Percentiles rank a stretch among this genome's conserved stretches.
These are phyloP conservation scores for Physaria fendleri DNA, from an alignment of 345 rosid species.

Conservation along the genomic window DNA sequence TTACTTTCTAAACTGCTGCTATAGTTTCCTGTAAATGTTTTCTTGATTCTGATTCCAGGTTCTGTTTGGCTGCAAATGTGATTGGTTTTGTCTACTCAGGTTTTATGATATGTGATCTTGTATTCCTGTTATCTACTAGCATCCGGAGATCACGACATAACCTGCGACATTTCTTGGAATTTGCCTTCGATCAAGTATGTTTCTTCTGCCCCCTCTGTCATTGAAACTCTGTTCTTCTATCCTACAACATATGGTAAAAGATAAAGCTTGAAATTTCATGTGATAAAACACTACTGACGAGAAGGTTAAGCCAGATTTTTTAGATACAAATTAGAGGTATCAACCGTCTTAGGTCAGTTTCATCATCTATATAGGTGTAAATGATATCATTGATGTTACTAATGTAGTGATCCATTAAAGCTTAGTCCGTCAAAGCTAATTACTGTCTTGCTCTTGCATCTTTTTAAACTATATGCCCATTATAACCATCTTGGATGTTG, in stretches of 20 bases:
- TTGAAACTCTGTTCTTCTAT: not conserved
- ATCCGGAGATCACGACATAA: slow-evolving; percentile 30
- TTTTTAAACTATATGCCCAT: too few relatives aligned
- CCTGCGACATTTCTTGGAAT: slow-evolving; percentile 58
- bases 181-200: slow-evolving; percentile 70
- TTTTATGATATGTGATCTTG: slow-evolving; percentile 52
- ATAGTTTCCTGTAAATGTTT: too few relatives aligned
- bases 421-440: not conserved
- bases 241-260: too few relatives aligned
- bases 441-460: too few relatives aligned
- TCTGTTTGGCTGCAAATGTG: slow-evolving; percentile 62
- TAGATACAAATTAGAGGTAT: too few relatives aligned
- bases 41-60: slow-evolving; percentile 54
- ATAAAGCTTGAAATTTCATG: not conserved
- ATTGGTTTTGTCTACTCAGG: slow-evolving; percentile 73
- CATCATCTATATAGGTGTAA: not conserved
- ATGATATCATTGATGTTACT: not conserved
- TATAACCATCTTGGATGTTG: too few relatives aligned
- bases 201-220: slow-evolving; percentile 3
- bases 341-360: too few relatives aligned
- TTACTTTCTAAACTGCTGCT: not conserved
- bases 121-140: slow-evolving; percentile 43
- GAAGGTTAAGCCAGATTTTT: not conserved
- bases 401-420: not conserved
- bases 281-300: not conserved